These are phyloP conservation scores for Rubroboletus satanas DNA, from an alignment of 768 basidiomycete species.

Conservation along the genomic window DNA sequence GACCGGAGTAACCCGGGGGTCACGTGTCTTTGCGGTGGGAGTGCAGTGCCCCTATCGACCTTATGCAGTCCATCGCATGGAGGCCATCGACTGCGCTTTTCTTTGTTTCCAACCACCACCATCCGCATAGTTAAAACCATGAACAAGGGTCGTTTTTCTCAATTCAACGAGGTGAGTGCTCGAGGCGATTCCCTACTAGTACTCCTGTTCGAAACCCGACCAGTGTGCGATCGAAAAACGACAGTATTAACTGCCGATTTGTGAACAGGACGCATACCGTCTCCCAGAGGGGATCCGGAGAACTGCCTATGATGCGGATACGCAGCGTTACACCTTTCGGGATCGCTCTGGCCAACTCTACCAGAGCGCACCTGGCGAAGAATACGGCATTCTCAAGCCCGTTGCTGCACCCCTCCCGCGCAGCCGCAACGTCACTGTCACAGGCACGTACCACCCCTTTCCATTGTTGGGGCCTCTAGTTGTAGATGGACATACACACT, in stretches of 20 bases:
- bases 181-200: neutral
- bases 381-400: constrained; percentile 43
- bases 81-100: neutral
- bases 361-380: constrained; percentile 40
- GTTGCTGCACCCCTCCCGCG: constrained; percentile 24
- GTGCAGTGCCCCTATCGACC: constrained; percentile 5
- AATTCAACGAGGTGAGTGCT: constrained; percentile 23
- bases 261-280: constrained; percentile 33
- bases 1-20: neutral
- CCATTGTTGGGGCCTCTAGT: neutral
- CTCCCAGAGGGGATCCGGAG: constrained; percentile 45
- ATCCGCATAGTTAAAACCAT: neutral
- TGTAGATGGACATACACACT: neutral
- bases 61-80: neutral
- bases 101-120: constrained; percentile 9
- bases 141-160: constrained; percentile 17
- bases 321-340: constrained; percentile 46
- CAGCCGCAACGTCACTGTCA: constrained; percentile 26
- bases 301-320: constrained; percentile 52
- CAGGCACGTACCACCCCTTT: constrained; percentile 9
- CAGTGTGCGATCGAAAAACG: neutral
- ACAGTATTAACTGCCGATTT: constrained; percentile 1
- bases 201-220: neutral
- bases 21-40: neutral
- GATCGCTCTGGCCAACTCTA: constrained; percentile 45